Base-by-base conservation (phyloP, 1,284 basidiomycete species). In the Coniophora puteana region DNA sequence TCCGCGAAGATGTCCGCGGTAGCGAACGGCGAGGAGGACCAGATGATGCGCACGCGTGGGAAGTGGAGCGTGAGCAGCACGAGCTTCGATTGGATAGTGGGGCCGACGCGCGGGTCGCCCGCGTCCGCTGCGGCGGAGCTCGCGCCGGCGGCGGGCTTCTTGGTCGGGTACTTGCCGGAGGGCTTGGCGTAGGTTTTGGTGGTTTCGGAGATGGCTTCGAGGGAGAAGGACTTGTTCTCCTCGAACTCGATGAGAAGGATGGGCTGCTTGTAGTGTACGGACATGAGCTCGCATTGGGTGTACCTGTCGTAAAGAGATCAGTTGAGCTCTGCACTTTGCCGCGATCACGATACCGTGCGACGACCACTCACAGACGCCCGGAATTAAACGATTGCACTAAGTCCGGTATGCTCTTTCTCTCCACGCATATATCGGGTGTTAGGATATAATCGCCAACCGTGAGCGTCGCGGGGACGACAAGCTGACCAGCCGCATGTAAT, bases 171-270 rank as follows among this genome's bases (percentile, higher is more conserved):
- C 59, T 81, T 82, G 44, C 51, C 59, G 10, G 54, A 44, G 13
- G 65, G 71, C 56, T 83, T 87, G 1, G 59, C 76, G 51, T 78
- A 84, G 0, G 77, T 76, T 61, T 79, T 81, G 48, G 78, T 73
- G 45, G 79, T 56, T 28, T 85, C 80, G 8, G 76, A 69, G 14
- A 81, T 67, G 2, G 71, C 92, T 62, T 91, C 83, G 11, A 97
- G 72, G 0, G 91, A 89, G 62, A 98, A 99, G 0, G 91, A 83
- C 55, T 95, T 96, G 62, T 96, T 89, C 63, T 98, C 92, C 55
- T 98, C 95, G 52, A 99, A 99, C 58, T 99, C 95, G 54, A 99
- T 97, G n/a, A 99, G 73, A 12, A 99, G 68, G 40, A 99, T 79
- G 0, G 94, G 93, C 31, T 89, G 84, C 65, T 93, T 94, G 67